Percentiles rank a stretch among this genome's conserved stretches.
Evolutionary conservation across 306 rosid species (phyloP).

Genomic region (Prunus kanzakura): DNA sequence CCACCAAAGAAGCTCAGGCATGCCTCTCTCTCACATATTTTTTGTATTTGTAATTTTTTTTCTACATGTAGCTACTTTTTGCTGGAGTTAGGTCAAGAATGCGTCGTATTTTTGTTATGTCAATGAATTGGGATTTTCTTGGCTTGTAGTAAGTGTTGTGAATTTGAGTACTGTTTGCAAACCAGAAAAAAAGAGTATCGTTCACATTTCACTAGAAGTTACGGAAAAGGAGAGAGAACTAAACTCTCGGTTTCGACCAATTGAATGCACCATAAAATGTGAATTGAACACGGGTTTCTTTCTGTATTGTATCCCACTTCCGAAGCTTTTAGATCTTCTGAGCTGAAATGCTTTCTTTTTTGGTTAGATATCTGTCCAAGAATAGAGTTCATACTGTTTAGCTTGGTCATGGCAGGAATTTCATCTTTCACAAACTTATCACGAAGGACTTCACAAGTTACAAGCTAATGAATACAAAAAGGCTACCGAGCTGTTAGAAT

Average conservation of each 20-base stretch:
- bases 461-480: conserved; percentile 81
- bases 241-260: neutral
- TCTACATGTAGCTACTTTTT: neutral
- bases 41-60: neutral
- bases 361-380: neutral
- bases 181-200: neutral
- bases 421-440: conserved; percentile 90
- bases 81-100: neutral
- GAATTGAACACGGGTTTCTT: neutral
- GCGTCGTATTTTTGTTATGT: neutral
- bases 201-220: neutral
- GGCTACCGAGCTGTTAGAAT: conserved; percentile 78
- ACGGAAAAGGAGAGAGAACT: neutral
- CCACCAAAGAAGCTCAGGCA: conserved; percentile 98
- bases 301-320: neutral
- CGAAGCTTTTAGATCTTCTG: neutral
- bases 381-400: neutral
- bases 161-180: neutral
- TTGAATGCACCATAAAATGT: neutral
- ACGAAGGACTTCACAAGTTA: conserved; percentile 82
- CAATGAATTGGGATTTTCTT: conserved; percentile 1
- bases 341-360: neutral
- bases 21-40: conserved; percentile 3
- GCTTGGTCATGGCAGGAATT: conserved; percentile 64
- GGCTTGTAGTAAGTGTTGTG: neutral